Evolutionary conservation across 352 stramenopile species (phyloP).

Genomic region (Phytopythium boreale): DNA sequence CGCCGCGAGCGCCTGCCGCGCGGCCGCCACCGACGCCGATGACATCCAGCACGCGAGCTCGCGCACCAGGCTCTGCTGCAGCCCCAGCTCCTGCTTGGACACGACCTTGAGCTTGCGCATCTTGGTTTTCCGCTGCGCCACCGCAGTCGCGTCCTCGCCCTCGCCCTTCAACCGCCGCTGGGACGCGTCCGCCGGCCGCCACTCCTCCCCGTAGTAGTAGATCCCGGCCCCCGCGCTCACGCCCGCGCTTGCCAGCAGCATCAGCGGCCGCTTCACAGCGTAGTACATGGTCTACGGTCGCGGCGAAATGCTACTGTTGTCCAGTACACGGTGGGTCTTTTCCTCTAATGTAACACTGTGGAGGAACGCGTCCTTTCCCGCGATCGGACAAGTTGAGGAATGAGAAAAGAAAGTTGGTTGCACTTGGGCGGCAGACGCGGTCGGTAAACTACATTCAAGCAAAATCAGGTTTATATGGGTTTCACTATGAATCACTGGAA

Average conservation of each 20-base stretch:
- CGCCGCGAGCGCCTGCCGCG: slow-evolving; percentile 50
- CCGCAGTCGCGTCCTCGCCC: neutral
- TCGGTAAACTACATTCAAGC: slow-evolving; percentile 7
- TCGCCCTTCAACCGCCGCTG: slow-evolving; percentile 5
- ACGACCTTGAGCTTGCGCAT: slow-evolving; percentile 27
- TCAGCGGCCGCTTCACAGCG: slow-evolving; percentile 47
- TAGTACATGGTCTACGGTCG: slow-evolving; percentile 33
- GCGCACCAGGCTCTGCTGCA: slow-evolving; percentile 67
- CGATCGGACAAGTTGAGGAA: slow-evolving; percentile 3
- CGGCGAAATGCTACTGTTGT: neutral
- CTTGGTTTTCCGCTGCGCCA: slow-evolving; percentile 10
- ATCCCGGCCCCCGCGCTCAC: slow-evolving; percentile 49
- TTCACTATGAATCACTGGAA: neutral
- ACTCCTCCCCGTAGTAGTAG: slow-evolving; percentile 49
- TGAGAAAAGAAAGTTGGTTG: neutral
- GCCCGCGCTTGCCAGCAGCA: slow-evolving; percentile 47
- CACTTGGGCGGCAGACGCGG: neutral
- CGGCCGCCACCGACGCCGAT: slow-evolving; percentile 52
- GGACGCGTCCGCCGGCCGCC: neutral
- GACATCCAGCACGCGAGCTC: slow-evolving; percentile 70
- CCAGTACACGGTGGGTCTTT: neutral
- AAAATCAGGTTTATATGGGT: neutral
- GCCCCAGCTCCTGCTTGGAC: slow-evolving; percentile 52
- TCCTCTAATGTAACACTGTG: neutral
- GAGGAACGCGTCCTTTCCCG: neutral